phyloP scores from a whole-genome alignment of 257 asterid species.

The Leonotis leonurus region DNA sequence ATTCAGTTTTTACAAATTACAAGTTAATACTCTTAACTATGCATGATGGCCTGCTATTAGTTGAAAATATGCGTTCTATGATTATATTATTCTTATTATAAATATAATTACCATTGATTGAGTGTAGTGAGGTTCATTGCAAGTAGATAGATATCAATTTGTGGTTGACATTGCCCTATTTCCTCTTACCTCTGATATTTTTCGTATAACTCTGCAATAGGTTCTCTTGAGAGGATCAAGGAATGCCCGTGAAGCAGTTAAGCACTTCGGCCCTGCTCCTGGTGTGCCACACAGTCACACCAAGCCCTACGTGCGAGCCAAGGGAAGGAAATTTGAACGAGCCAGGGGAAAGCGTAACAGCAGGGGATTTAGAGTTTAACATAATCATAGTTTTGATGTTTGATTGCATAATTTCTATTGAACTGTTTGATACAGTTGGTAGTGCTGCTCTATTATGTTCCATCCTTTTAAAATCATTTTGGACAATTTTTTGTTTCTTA shows the following conservation, averaged over 20 bases:
- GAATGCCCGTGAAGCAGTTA: conserved; percentile 92
- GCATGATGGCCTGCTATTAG: too few relatives aligned
- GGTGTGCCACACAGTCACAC: conserved; percentile 98
- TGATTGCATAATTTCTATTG: conserved; percentile 4
- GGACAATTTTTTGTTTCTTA: conserved; percentile 1
- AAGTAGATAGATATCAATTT: too few relatives aligned
- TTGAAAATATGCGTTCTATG: too few relatives aligned
- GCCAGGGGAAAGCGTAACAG: conserved; percentile 87
- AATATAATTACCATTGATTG: too few relatives aligned
- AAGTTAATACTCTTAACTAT: too few relatives aligned
- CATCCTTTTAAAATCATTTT: neutral
- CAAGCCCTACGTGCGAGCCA: conserved; percentile 84
- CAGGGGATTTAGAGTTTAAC: conserved; percentile 73
- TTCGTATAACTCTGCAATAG: conserved; percentile 19
- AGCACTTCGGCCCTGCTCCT: conserved; percentile 98
- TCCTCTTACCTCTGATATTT: neutral
- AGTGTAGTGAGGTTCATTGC: too few relatives aligned
- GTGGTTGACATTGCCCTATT: too few relatives aligned
- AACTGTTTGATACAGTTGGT: neutral
- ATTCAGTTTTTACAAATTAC: too few relatives aligned
- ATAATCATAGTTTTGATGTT: neutral
- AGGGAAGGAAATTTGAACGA: conserved; percentile 88
- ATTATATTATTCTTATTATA: neutral
- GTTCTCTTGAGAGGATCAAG: conserved; percentile 79
- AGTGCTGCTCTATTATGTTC: neutral